A percentile compares a stretch with the other conserved stretches of the same genome.
These are phyloP conservation scores for Linum trigynum DNA, from an alignment of 345 rosid species.

Conservation along the genomic window DNA sequence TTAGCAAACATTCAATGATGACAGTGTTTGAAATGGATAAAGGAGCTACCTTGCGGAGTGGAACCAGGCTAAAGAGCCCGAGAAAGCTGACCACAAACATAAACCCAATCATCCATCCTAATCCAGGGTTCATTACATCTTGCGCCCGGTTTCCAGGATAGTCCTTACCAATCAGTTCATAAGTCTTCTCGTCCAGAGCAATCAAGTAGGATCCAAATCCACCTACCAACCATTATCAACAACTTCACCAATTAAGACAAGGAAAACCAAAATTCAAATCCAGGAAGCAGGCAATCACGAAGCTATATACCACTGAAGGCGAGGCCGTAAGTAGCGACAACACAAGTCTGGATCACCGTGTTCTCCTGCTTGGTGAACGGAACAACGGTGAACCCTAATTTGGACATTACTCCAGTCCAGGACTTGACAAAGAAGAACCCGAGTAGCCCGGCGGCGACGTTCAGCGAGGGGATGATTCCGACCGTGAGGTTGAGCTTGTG, in stretches of 20 bases:
- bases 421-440: too few species aligned
- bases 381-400: too few species aligned
- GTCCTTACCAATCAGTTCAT: slow-evolving; percentile 69
- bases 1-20: background rate
- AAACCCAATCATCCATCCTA: slow-evolving; percentile 90
- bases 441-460: too few species aligned
- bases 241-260: background rate
- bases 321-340: slow-evolving; percentile 50
- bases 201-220: slow-evolving; percentile 83
- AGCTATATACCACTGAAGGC: slow-evolving; percentile 56
- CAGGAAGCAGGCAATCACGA: background rate
- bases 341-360: too few species aligned
- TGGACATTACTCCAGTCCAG: too few species aligned
- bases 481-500: too few species aligned
- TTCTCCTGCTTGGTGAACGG: too few species aligned
- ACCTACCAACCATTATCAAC: slow-evolving; percentile 32
- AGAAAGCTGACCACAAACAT: slow-evolving; percentile 77
- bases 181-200: slow-evolving; percentile 84
- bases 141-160: slow-evolving; percentile 69
- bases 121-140: slow-evolving; percentile 74
- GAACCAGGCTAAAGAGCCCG: slow-evolving; percentile 80
- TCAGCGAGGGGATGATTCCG: too few species aligned
- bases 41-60: slow-evolving; percentile 68
- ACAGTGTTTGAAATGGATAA: background rate
- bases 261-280: background rate